Evolutionary conservation across 345 rosid species (phyloP).

Genomic region (Rhodamnia argentea): DNA sequence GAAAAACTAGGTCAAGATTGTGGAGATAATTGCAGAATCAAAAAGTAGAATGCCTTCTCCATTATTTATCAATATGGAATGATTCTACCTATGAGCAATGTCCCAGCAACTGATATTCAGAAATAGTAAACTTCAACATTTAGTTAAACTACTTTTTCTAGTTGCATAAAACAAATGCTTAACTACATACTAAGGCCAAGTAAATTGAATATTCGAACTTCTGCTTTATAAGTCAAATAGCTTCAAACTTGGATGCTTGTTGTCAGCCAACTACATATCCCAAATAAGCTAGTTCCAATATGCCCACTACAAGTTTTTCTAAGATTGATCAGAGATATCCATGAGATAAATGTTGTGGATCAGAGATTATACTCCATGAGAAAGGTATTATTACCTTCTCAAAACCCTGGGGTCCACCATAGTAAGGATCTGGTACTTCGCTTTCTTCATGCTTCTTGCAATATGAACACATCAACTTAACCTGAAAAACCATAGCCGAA

Average conservation of each 20-base stretch:
- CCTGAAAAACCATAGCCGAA: slow-evolving; percentile 22
- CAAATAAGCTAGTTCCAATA: not conserved
- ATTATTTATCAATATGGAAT: not conserved
- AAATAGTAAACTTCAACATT: not conserved
- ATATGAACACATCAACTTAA: slow-evolving; percentile 80
- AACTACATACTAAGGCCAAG: not conserved
- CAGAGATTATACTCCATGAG: not conserved
- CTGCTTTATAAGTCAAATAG: not conserved
- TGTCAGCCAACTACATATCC: not conserved
- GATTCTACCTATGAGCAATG: not conserved
- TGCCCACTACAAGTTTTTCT: not conserved
- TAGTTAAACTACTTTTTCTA: not conserved
- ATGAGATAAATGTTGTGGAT: not conserved
- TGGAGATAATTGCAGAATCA: not conserved
- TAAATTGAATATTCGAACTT: not conserved
- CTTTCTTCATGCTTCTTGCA: slow-evolving; percentile 79
- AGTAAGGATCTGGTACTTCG: slow-evolving; percentile 89
- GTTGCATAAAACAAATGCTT: not conserved
- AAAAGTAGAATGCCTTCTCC: not conserved
- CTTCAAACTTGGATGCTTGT: not conserved
- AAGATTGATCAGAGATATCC: not conserved
- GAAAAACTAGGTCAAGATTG: not conserved
- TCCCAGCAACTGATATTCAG: not conserved
- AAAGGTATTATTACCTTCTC: slow-evolving; percentile 50
- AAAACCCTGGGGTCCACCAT: slow-evolving; percentile 90